A percentile compares a stretch with the other conserved stretches of the same genome.
phyloP scores from a whole-genome alignment of 352 stramenopile species.

The Pythium angustatum region DNA sequence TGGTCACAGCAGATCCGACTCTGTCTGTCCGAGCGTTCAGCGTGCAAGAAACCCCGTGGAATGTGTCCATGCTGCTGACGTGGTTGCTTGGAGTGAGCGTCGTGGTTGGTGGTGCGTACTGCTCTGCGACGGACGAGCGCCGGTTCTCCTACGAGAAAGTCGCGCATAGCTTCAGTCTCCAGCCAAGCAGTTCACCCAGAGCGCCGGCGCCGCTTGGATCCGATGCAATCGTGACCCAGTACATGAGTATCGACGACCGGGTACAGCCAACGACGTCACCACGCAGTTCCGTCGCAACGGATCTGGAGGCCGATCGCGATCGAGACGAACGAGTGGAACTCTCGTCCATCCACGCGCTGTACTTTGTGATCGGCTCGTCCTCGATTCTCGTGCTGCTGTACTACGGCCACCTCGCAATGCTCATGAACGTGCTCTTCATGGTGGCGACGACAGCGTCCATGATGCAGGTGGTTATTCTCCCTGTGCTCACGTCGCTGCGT shows the following conservation, averaged over 20 bases:
- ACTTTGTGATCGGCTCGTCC: constrained; percentile 61
- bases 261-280: background rate
- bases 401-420: constrained; percentile 58
- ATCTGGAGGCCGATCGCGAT: background rate
- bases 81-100: constrained; percentile 58
- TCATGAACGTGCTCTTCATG: constrained; percentile 63
- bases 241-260: constrained; percentile 31
- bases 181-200: background rate
- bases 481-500: constrained; percentile 31
- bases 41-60: constrained; percentile 56
- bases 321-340: constrained; percentile 39
- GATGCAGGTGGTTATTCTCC: constrained; percentile 45
- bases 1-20: constrained; percentile 14
- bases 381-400: constrained; percentile 60
- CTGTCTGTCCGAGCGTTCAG: constrained; percentile 36
- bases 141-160: constrained; percentile 56
- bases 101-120: constrained; percentile 50
- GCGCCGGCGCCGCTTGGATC: background rate
- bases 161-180: constrained; percentile 14
- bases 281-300: background rate
- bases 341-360: constrained; percentile 48
- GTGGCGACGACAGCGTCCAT: constrained; percentile 48
- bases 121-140: constrained; percentile 51
- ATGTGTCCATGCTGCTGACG: constrained; percentile 61
- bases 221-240: constrained; percentile 18